Conservation (phyloP, 257 asterid species). For the Nicotiana sylvestris region DNA sequence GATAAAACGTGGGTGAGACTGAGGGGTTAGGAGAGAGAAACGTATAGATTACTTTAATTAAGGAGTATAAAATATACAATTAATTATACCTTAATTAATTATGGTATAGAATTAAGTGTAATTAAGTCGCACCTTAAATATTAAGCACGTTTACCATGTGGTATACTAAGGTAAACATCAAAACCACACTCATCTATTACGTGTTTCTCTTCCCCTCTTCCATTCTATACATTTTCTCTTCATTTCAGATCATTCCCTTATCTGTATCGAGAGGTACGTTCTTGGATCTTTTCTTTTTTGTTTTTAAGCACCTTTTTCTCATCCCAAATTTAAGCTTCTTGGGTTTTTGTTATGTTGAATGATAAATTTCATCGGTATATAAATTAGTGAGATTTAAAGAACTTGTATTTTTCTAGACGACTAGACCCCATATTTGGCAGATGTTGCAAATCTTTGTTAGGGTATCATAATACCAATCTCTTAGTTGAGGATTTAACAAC, state of each 20-base stretch:
- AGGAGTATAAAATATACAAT: too few species aligned
- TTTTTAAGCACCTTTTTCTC: background rate
- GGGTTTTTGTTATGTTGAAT: background rate
- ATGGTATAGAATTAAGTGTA: too few species aligned
- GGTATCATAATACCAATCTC: background rate
- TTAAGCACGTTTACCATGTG: too few species aligned
- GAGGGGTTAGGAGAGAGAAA: too few species aligned
- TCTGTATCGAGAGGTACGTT: background rate
- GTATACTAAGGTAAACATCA: too few species aligned
- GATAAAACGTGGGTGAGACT: too few species aligned
- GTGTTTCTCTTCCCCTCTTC: background rate
- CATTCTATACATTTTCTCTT: too few species aligned
- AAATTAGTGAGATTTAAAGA: background rate
- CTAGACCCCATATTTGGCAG: background rate
- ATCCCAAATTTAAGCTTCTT: background rate
- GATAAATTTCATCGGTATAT: background rate
- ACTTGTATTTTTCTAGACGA: background rate
- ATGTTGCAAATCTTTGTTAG: background rate
- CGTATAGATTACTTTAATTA: too few species aligned
- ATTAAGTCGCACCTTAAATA: too few species aligned
- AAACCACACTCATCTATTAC: background rate
- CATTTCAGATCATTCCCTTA: background rate
- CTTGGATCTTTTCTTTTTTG: background rate
- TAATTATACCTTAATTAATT: too few species aligned
- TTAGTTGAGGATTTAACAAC: background rate